These are phyloP conservation scores for Phytophthora chlamydospora DNA, from an alignment of 352 stramenopile species.

Conservation along the genomic window DNA sequence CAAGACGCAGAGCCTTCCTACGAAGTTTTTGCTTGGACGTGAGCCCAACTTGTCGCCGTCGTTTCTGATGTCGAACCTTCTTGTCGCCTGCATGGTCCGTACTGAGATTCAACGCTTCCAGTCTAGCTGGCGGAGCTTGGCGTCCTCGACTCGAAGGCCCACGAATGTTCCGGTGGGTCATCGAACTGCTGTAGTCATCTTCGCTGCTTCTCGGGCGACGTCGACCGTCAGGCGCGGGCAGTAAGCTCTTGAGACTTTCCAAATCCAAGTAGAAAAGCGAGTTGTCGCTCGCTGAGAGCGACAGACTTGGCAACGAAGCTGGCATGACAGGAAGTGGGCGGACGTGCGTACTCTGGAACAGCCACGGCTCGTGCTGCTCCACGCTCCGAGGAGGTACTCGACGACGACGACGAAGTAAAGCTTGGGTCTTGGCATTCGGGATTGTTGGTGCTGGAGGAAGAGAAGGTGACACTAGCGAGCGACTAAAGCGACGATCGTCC, in stretches of 20 bases:
- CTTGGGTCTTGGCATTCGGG: conserved; percentile 25
- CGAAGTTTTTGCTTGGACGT: conserved; percentile 32
- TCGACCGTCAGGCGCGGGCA: conserved; percentile 36
- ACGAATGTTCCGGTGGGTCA: conserved; percentile 4
- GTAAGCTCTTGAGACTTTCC: conserved; percentile 63
- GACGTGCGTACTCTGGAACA: conserved; percentile 71
- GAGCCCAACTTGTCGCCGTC: conserved; percentile 12
- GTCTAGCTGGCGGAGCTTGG: conserved; percentile 30
- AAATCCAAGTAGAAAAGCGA: conserved; percentile 76
- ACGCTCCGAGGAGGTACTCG: conserved; percentile 23
- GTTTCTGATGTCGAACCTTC: conserved; percentile 15
- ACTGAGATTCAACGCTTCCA: conserved; percentile 52
- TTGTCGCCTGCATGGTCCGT: conserved; percentile 4
- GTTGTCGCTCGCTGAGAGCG: conserved; percentile 26
- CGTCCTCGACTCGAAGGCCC: conserved; percentile 21
- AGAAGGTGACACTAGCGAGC: conserved; percentile 3
- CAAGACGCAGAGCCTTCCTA: conserved; percentile 54
- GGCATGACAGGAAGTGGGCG: conserved; percentile 27
- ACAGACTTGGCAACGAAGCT: conserved; percentile 21
- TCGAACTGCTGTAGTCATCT: conserved; percentile 16
- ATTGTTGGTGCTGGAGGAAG: conserved; percentile 17
- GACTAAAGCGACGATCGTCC: conserved; percentile 25
- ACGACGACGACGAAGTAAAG: conserved; percentile 22
- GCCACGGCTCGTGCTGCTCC: conserved; percentile 58
- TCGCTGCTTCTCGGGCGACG: conserved; percentile 32